Base-by-base conservation (phyloP, 148 eudicot species). In the Camellia lanceoleosa region DNA sequence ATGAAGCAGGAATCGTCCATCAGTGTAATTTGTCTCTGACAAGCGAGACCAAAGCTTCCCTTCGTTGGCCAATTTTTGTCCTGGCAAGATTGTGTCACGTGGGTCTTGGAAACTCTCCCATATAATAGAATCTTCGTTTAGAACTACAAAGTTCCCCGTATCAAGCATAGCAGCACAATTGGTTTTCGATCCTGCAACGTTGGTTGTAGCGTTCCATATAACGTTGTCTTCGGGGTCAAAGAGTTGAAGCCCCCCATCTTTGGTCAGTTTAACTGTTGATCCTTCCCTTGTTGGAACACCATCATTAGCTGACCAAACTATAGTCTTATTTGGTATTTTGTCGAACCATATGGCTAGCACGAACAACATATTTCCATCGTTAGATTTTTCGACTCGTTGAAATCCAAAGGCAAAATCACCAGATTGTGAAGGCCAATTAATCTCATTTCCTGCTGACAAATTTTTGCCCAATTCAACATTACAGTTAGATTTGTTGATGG, bases 91-190 rank as follows among this genome's bases (percentile, higher is more conserved):
- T 5, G 87, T 81, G 52, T 85, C 87, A 15, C 80, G 81, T 55
- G 85, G 87, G 5, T 52, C 38, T 23, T 77, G 74, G 61, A 85
- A 85, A 44, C 84, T 85, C 74, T 75, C 77, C 87, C 84, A 85
- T 30, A 30, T 30, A 60, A 3, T 0, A 15, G 19, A 60, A 6
- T 55, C 14, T 12, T 9, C 59, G 59, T 12, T 12, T 12, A 55
- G 14, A 3, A 55, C 6, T 49, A 49, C 52, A 49, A 49, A 49
- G 52, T 49, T 49, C 52, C 52, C 52, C 7, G 52, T 49, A 49
- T 49, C 52, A 7, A 49, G 52, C 52, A 49, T 49, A 7, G 52
- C 52, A 7, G 52, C 52, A 7, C 52, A 49, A 7, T 0, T 7
- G 52, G 52, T 3, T 49, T 7, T 7, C 52, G 52, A 30, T 30